phyloP scores from a whole-genome alignment of 1,284 basidiomycete species.

The Termitomyces sp. region DNA sequence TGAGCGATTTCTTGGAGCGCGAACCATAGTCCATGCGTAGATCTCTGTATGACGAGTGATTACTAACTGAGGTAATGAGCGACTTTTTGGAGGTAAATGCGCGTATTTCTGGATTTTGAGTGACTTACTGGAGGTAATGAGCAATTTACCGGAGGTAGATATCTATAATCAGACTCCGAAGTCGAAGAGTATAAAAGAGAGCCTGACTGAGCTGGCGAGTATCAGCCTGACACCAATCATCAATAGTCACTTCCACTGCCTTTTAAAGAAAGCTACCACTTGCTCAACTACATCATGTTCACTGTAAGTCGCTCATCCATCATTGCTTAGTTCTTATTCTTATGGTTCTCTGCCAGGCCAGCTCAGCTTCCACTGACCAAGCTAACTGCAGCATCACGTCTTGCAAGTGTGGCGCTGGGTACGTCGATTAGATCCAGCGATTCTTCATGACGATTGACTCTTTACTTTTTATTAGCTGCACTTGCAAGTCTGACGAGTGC shows the following conservation, averaged over 20 bases:
- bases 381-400: slow-evolving; percentile 39
- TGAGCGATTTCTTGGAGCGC: neutral
- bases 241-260: neutral
- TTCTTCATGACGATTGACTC: neutral
- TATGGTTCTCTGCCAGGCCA: slow-evolving; percentile 23
- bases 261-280: neutral
- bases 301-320: slow-evolving; percentile 22
- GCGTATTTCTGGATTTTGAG: slow-evolving; percentile 11
- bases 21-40: too few relatives aligned
- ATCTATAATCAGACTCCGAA: slow-evolving; percentile 7
- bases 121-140: slow-evolving; percentile 3
- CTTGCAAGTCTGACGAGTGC: slow-evolving; percentile 3
- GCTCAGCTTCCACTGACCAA: slow-evolving; percentile 35
- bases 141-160: slow-evolving; percentile 7
- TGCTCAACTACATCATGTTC: slow-evolving; percentile 24
- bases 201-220: too few relatives aligned
- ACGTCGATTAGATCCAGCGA: neutral
- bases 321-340: neutral
- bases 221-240: neutral
- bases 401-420: slow-evolving; percentile 51
- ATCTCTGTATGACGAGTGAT: too few relatives aligned
- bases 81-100: neutral
- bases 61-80: neutral
- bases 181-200: neutral
- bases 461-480: neutral